phyloP scores from a whole-genome alignment of 2,329 filamentous ascomycete species.

The Diplodia corticola region DNA sequence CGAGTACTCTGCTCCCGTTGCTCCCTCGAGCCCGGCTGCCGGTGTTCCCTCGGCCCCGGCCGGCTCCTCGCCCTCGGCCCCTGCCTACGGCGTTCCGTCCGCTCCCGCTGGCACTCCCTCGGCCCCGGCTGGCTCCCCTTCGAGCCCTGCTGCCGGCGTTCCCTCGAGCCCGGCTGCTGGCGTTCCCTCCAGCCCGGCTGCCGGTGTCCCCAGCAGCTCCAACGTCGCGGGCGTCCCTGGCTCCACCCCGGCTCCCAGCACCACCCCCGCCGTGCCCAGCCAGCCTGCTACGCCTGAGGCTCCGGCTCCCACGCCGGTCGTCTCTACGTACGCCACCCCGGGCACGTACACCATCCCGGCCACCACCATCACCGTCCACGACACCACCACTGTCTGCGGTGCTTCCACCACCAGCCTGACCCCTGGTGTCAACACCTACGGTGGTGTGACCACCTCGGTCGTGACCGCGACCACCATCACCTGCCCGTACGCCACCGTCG shows the following conservation, averaged over 20 bases:
- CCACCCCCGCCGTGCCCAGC: conserved; percentile 29
- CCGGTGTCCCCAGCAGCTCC: not conserved
- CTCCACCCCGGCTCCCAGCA: not conserved
- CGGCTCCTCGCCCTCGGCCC: not conserved
- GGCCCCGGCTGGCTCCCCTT: not conserved
- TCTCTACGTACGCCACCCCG: conserved; percentile 61
- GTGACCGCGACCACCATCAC: conserved; percentile 65
- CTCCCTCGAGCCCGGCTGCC: conserved; percentile 21
- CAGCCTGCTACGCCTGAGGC: conserved; percentile 29
- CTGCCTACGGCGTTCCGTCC: not conserved
- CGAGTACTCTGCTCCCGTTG: not conserved
- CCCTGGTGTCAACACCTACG: conserved; percentile 66
- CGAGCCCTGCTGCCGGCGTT: not conserved
- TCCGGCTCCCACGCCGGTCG: conserved; percentile 43
- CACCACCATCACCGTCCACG: conserved; percentile 66
- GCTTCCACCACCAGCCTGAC: conserved; percentile 63
- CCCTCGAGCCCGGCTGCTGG: conserved; percentile 5
- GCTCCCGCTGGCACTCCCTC: conserved; percentile 25
- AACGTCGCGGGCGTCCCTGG: not conserved
- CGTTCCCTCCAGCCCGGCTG: not conserved
- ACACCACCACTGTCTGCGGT: conserved; percentile 67
- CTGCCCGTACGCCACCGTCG: conserved; percentile 68
- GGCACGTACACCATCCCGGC: conserved; percentile 76
- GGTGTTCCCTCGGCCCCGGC: conserved; percentile 25
- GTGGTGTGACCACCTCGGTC: conserved; percentile 72